Conservation (phyloP, 352 stramenopile species). For the Pythium biforme region DNA sequence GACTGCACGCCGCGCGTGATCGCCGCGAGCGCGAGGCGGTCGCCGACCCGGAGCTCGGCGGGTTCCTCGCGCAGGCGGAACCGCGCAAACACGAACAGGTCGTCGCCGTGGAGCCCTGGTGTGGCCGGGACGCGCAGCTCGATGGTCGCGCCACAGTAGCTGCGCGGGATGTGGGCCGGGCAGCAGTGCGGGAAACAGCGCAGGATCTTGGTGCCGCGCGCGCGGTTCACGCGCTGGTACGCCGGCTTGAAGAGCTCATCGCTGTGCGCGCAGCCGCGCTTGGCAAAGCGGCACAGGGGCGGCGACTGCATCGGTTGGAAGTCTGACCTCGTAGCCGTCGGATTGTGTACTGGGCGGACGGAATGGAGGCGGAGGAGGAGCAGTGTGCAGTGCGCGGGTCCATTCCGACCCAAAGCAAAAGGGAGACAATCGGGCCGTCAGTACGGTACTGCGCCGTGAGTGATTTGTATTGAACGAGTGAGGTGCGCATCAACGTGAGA, state of each 20-base stretch:
- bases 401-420: no score
- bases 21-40: constrained; percentile 7
- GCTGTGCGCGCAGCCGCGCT: constrained; percentile 16
- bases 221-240: constrained; percentile 26
- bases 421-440: background rate
- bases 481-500: no score
- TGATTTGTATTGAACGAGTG: constrained; percentile 4
- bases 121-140: constrained; percentile 19
- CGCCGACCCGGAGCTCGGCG: constrained; percentile 2
- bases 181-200: constrained; percentile 44
- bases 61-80: constrained; percentile 1
- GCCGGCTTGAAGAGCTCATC: constrained; percentile 19
- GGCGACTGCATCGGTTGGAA: background rate
- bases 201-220: constrained; percentile 23
- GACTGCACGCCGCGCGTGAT: constrained; percentile 17
- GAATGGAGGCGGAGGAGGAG: background rate
- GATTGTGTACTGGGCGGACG: no score
- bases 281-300: constrained; percentile 10
- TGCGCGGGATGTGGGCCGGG: constrained; percentile 36
- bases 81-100: constrained; percentile 9
- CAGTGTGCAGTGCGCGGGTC: no score
- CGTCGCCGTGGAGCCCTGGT: background rate
- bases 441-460: background rate
- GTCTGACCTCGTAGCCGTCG: background rate
- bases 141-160: constrained; percentile 36